These are phyloP conservation scores for Malassezia arunalokei DNA, from an alignment of 1,284 basidiomycete genomes.

Conservation along the genomic window DNA sequence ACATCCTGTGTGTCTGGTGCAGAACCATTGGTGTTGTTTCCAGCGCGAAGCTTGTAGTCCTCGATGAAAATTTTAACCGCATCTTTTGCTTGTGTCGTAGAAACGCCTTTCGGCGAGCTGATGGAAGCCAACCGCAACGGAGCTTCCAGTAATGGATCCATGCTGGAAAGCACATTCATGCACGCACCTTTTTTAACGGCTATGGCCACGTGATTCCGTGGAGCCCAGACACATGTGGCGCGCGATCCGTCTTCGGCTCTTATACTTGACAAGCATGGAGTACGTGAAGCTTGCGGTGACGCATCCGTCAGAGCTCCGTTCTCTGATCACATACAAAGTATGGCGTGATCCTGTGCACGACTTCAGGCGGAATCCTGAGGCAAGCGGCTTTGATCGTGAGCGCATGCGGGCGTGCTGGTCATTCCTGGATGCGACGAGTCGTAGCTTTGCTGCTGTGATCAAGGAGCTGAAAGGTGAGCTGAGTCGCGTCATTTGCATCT, in stretches of 20 bases:
- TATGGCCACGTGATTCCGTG: not conserved
- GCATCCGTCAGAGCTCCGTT: slow-evolving; percentile 44
- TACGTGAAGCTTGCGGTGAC: slow-evolving; percentile 15
- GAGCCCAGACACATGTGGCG: too few species aligned
- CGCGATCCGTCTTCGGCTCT: not conserved
- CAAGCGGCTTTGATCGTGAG: slow-evolving; percentile 40
- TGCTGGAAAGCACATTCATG: not conserved
- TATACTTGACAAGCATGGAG: not conserved
- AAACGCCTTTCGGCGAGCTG: not conserved
- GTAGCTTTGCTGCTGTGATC: slow-evolving; percentile 85
- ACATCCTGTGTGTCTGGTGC: slow-evolving; percentile 3
- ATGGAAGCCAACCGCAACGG: slow-evolving; percentile 3
- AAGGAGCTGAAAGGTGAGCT: slow-evolving; percentile 93
- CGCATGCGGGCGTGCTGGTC: slow-evolving; percentile 80
- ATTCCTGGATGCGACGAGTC: slow-evolving; percentile 74
- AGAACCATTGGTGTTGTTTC: not conserved
- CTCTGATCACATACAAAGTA: slow-evolving; percentile 47
- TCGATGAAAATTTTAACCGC: slow-evolving; percentile 5
- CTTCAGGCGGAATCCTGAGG: slow-evolving; percentile 44
- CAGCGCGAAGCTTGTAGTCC: slow-evolving; percentile 6
- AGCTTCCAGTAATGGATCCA: slow-evolving; percentile 15
- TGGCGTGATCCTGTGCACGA: slow-evolving; percentile 49
- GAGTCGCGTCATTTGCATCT: slow-evolving; percentile 75
- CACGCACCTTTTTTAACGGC: not conserved
- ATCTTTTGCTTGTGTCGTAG: slow-evolving; percentile 2